Evolutionary conservation across 225 moss, liverwort and hornwort species (phyloP).

Genomic region (Marchantia polymorpha): DNA sequence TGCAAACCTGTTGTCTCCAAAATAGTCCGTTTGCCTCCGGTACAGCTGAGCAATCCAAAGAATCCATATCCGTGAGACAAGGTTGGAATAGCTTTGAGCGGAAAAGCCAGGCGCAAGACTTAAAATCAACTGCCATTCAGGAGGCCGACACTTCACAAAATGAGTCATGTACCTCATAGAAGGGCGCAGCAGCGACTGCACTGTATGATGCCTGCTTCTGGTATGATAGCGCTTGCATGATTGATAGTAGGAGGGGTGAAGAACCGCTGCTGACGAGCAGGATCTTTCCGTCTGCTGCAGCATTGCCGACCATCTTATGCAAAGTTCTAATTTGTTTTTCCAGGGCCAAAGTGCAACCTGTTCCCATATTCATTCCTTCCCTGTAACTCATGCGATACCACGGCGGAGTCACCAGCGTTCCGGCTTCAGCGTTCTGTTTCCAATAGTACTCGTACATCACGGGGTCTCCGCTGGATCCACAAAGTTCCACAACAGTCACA

Average conservation of each 20-base stretch:
- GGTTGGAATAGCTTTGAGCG: too few species aligned
- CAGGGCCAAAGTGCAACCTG: neutral
- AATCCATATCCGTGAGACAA: too few species aligned
- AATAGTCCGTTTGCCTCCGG: constrained; percentile 19
- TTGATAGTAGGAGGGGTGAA: constrained; percentile 38
- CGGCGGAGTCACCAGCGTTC: constrained; percentile 51
- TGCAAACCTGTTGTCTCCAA: constrained; percentile 34
- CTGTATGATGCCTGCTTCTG: constrained; percentile 35
- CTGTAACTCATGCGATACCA: constrained; percentile 61
- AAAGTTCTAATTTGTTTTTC: constrained; percentile 40
- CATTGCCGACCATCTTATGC: constrained; percentile 58
- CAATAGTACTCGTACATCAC: constrained; percentile 56
- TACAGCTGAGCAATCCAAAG: constrained; percentile 42
- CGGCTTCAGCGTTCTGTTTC: constrained; percentile 53
- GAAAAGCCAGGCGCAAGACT: too few species aligned
- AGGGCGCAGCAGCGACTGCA: constrained; percentile 51
- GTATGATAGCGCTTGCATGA: constrained; percentile 28
- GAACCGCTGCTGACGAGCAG: constrained; percentile 50
- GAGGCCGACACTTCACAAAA: too few species aligned
- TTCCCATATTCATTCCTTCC: neutral
- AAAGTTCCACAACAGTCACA: too few species aligned
- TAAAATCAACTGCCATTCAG: too few species aligned
- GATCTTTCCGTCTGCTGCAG: constrained; percentile 49
- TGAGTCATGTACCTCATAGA: constrained; percentile 31
- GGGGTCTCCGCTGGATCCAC: constrained; percentile 54